Evolutionary conservation across 805 yeast genomes (phyloP), one percentile per base, ranked within the genome.

Genomic region (Tetrapisispora namnaoensis): DNA sequence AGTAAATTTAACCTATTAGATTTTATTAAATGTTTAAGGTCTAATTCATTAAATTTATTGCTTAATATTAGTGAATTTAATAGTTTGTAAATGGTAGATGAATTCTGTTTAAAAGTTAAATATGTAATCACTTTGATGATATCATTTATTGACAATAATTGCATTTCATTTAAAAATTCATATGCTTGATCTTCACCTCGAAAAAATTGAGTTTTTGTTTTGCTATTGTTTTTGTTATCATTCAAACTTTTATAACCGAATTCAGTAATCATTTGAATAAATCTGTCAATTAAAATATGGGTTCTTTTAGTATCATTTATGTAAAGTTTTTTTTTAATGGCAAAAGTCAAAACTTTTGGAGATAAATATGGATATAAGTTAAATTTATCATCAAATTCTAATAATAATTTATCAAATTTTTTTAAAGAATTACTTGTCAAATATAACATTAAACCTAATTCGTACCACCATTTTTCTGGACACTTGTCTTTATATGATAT

Each of bases 401-500:
- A 32, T 3, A 72, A 63, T 2, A 70, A 42, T 2, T 53, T 53
- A 39, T 71, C 71, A 22, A 78, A 77, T n/a, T 56, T 55, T 4
- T 52, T 60, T 5, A 71, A 47, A 32, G 67, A 58, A 16, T 62
- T 62, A n/a, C 58, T 55, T 8, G 65, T 60, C 34, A 77, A 51
- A 42, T 69, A 64, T 6, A 74, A 63, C 49, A 65, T 66, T 48
- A 71, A 62, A n/a, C 80, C 77, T 22, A 72, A 49, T 45, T 77
- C 82, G 50, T 65, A 62, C 82, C 82, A 78, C 70, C 79, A 78
- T 47, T 79, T 59, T 50, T 75, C 70, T 30, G 71, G 69, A 6
- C 65, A 57, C 32, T 70, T 70, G 2, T 52, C 59, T 43, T 62
- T 57, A 47, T 71, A 62, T 1, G 70, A 57, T 17, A 59, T 52